Percentiles rank a stretch among this genome's conserved stretches.
These are phyloP conservation scores for Penicillium subrubescens DNA, from an alignment of 495 filamentous ascomycete species.

Conservation along the genomic window DNA sequence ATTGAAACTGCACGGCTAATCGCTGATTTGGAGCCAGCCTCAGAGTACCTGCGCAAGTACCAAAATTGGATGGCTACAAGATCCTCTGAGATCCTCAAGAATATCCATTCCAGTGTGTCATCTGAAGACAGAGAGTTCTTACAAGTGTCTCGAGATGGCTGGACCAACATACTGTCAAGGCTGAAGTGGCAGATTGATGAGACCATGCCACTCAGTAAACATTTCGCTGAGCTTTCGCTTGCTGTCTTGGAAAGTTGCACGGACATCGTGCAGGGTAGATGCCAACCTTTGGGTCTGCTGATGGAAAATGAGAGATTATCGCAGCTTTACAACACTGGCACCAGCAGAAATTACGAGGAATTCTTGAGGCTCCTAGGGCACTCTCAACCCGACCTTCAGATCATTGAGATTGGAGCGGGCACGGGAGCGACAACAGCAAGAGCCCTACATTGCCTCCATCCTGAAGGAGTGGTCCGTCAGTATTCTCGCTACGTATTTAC, in stretches of 20 bases:
- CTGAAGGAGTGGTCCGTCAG: neutral
- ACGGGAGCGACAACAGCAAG: slow-evolving; percentile 32
- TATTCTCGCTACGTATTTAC: slow-evolving; percentile 44
- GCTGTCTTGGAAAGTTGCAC: neutral
- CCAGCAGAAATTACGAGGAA: slow-evolving; percentile 1
- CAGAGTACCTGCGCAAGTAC: neutral
- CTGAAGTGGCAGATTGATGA: slow-evolving; percentile 1
- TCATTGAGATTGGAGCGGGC: slow-evolving; percentile 46
- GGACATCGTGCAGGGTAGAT: neutral
- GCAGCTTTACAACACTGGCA: slow-evolving; percentile 13
- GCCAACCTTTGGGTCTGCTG: neutral
- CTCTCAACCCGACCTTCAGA: slow-evolving; percentile 28
- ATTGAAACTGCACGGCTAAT: neutral
- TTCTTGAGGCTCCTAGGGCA: slow-evolving; percentile 19
- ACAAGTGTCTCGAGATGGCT: neutral
- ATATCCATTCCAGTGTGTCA: neutral
- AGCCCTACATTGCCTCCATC: slow-evolving; percentile 13
- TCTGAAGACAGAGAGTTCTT: neutral
- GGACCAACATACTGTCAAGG: neutral
- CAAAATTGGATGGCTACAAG: neutral
- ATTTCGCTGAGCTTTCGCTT: neutral
- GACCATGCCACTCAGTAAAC: slow-evolving; percentile 1
- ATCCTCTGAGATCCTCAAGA: neutral
- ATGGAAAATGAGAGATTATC: neutral
- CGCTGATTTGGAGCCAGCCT: neutral